Evolutionary conservation across 2,329 filamentous ascomycete species (phyloP), one percentile per base, ranked within the genome.

Genomic region (Phyllosticta citriasiana): DNA sequence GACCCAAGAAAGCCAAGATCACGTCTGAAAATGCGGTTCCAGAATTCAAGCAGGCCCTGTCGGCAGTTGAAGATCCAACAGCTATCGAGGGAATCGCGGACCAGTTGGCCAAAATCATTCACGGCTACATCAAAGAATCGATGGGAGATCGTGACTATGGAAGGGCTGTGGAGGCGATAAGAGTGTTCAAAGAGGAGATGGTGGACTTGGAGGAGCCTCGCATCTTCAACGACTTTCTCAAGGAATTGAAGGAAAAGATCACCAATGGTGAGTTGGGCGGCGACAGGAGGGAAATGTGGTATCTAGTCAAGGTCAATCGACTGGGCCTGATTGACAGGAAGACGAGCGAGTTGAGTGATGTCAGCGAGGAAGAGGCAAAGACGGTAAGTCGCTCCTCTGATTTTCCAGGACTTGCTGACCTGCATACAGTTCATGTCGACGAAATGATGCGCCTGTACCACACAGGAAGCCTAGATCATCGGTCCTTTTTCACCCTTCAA

Each of bases 211-310:
- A 97, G 70, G 85, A 89, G 71, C 88, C 90, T 0, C 81, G 72
- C 0, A 68, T 89, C 27, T 99, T 89, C 74, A 97, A 97, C 70
- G 78, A 81, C 0, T 88, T 92, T 65, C 68, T 95, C 52, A 78
- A 73, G 51, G 80, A 82, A 35, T 74, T 97, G 67, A 97, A 97
- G 78, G 79, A 78, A 65, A 84, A 85, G 61, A 71, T 97, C 0
- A 72, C 91, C 7, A 81, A 79, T 0, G 88, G 85, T 0, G 82
- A 88, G 66, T 74, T 97, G 2, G 85, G 86, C 47, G 91, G 90
- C 0, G 88, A 95, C 67, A 79, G 91, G 59, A 82, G 82, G 64
- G 90, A 95, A 69, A 85, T 97, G 76, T 97, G 91, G 91, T 88
- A 84, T 77, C 79, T 82, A 66, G 76, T 96, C 25, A 81, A 87